Conservation (phyloP, 331 rosid species). For the Pyrus hybrid region DNA sequence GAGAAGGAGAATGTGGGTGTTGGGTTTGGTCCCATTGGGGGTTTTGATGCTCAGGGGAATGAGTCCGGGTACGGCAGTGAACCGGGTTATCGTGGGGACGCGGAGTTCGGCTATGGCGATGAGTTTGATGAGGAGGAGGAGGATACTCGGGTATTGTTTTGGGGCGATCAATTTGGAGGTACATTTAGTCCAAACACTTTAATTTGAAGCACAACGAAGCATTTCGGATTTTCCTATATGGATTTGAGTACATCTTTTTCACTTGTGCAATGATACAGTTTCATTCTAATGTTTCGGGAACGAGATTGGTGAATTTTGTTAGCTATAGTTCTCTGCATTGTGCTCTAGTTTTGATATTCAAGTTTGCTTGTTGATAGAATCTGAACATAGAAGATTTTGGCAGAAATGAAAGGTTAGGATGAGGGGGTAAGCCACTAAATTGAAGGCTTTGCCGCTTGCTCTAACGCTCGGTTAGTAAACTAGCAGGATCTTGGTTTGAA, state of each 20-base stretch:
- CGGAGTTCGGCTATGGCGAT: constrained; percentile 93
- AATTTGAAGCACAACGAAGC: background rate
- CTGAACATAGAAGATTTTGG: background rate
- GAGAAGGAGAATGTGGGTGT: constrained; percentile 65
- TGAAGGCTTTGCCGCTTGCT: background rate
- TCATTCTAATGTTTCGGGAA: background rate
- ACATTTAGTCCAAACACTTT: background rate
- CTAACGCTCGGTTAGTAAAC: background rate
- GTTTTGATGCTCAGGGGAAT: constrained; percentile 60
- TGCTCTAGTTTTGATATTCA: background rate
- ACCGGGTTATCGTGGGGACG: constrained; percentile 96
- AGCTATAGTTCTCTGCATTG: background rate
- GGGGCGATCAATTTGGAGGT: constrained; percentile 78
- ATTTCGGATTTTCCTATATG: background rate
- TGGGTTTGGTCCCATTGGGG: constrained; percentile 62
- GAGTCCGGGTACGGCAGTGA: constrained; percentile 97
- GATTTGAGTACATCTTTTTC: background rate
- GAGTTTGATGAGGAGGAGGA: constrained; percentile 96
- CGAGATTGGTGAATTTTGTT: background rate
- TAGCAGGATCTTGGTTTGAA: background rate
- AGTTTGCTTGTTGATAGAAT: background rate
- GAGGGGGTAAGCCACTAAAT: background rate
- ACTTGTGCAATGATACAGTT: background rate
- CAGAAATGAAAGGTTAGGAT: background rate
- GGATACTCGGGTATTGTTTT: constrained; percentile 59